phyloP scores from a whole-genome alignment of 768 basidiomycete genomes.

The Termitomyces sp. region DNA sequence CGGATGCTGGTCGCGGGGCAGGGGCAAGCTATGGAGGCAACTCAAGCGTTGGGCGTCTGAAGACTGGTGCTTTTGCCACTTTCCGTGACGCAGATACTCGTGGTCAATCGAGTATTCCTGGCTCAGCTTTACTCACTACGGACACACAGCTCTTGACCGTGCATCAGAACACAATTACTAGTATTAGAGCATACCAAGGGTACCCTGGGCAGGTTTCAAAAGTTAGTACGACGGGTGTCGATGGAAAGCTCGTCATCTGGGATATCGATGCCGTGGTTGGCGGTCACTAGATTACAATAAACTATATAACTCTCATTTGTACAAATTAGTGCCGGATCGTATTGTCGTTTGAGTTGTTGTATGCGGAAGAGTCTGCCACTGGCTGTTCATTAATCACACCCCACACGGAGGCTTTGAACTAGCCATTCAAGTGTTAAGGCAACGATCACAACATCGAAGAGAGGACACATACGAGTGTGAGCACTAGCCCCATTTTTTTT shows the following conservation, averaged over 20 bases:
- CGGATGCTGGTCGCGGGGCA: slow-evolving; percentile 31
- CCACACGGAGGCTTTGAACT: slow-evolving; percentile 98
- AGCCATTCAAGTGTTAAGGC: not conserved
- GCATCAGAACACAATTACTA: slow-evolving; percentile 99
- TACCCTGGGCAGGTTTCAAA: slow-evolving; percentile 52
- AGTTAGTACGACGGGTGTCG: slow-evolving; percentile 90
- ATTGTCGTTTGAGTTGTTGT: slow-evolving; percentile 18
- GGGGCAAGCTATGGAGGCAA: slow-evolving; percentile 38
- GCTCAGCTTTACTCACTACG: slow-evolving; percentile 19
- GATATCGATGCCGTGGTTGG: slow-evolving; percentile 54
- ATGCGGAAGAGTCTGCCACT: slow-evolving; percentile 19
- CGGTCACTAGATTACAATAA: slow-evolving; percentile 10
- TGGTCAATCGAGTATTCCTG: slow-evolving; percentile 37
- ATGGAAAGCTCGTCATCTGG: slow-evolving; percentile 93
- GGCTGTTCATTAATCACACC: slow-evolving; percentile 83
- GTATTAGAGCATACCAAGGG: slow-evolving; percentile 69
- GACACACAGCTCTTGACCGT: slow-evolving; percentile 83
- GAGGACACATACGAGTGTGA: slow-evolving; percentile 67
- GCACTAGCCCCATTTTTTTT: slow-evolving; percentile 90
- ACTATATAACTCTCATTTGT: not conserved
- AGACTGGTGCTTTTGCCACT: slow-evolving; percentile 89
- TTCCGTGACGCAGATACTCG: slow-evolving; percentile 91
- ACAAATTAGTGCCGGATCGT: slow-evolving; percentile 18
- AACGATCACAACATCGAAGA: slow-evolving; percentile 27
- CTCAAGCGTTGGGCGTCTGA: slow-evolving; percentile 64